Base-by-base conservation (phyloP, 140 eudicot species). In the Flaveria floridana region DNA sequence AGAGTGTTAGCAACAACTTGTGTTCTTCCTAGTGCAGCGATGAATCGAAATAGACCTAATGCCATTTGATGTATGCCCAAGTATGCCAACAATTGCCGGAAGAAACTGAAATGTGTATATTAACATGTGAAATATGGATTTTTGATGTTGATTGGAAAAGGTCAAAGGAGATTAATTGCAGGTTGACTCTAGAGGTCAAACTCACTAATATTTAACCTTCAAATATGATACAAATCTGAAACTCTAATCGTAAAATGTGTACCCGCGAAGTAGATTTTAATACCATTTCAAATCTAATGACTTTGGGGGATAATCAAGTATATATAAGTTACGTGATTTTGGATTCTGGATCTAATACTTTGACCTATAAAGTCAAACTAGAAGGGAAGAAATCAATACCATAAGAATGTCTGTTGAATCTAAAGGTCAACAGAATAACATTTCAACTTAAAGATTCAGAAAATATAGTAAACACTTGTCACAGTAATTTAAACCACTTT, bases 21-120 rank as follows among this genome's bases (percentile, higher is more conserved):
- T 51, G 88, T 86, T 86, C 91, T 86, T 78, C 91, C 91, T 4
- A 86, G 75, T 11, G 88, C 91, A 18, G 86, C 91, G 6, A 86
- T 68, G 75, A 81, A 81, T 3, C 91, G 84, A 52, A 83, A 86
- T 63, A 86, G 81, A 59, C 84, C 87, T 70, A 83, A 72, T 8
- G 91, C 86, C 88, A 84, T 86, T 34, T 86, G 91, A 81, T 86
- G 91, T 70, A 84, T 66, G 50, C 88, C 83, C 77, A 86, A 78
- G 75, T 69, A 83, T 0, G 91, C 88, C 81, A 86, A 73, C 15
- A 84, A 72, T 79, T 86, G 91, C 51, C 84, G 81, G 81, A 83
- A 84, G 48, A 86, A 86, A 61, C 91, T 86, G 84, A 67, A 74
- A 56, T 65, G n/a, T 67, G 55, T 20, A 42, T 18, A 67, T 41